Evolutionary conservation across 176 grass and related monocot genomes (phyloP).

Genomic region (Triticum monococcum): DNA sequence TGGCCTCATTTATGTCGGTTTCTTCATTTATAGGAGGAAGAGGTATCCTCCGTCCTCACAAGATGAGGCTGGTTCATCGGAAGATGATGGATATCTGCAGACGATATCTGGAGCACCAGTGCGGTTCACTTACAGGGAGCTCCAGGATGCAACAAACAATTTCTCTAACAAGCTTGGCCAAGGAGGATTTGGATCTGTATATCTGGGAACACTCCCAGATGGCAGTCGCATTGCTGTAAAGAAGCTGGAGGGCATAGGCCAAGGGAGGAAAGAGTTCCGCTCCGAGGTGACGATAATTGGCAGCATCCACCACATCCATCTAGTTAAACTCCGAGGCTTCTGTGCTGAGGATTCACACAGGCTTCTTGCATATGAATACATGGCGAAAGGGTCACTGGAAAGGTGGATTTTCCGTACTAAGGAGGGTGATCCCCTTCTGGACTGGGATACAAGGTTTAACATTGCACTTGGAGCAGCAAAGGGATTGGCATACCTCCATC

Average conservation of each 20-base stretch:
- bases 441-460: constrained; percentile 79
- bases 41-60: constrained; percentile 43
- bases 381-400: constrained; percentile 86
- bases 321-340: constrained; percentile 88
- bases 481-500: constrained; percentile 82
- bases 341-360: constrained; percentile 69
- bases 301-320: constrained; percentile 96
- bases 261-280: constrained; percentile 95
- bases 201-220: constrained; percentile 73
- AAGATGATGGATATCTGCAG: constrained; percentile 82
- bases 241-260: constrained; percentile 86
- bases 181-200: constrained; percentile 94
- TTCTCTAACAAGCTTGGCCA: constrained; percentile 89
- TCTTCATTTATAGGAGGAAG: constrained; percentile 67
- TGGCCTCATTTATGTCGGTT: constrained; percentile 51
- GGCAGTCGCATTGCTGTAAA: constrained; percentile 79
- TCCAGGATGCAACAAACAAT: constrained; percentile 78
- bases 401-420: constrained; percentile 78
- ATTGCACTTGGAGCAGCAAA: constrained; percentile 90
- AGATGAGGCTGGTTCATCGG: constrained; percentile 54
- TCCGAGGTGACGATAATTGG: constrained; percentile 91
- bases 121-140: constrained; percentile 79
- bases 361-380: constrained; percentile 91
- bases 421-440: constrained; percentile 29
- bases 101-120: constrained; percentile 69